phyloP scores from a whole-genome alignment of 371 early-diverging fungal genomes.

The Mortierella sp. region DNA sequence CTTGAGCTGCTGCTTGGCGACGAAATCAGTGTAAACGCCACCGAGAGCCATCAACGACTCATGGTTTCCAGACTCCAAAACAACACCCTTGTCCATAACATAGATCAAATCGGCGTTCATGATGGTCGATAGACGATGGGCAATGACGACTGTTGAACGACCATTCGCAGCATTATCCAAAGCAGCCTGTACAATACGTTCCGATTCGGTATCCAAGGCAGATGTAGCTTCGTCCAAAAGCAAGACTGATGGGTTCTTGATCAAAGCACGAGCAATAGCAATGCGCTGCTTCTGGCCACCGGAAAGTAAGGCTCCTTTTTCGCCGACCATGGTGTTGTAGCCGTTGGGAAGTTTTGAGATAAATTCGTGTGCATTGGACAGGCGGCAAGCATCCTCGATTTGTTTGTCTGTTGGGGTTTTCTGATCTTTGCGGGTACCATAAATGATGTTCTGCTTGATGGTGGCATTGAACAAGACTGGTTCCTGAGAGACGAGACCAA shows the following conservation, averaged over 20 bases:
- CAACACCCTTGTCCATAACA: constrained; percentile 75
- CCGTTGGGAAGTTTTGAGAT: constrained; percentile 78
- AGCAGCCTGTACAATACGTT: constrained; percentile 88
- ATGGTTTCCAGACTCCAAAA: constrained; percentile 80
- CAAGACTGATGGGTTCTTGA: constrained; percentile 85
- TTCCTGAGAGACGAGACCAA: constrained; percentile 91
- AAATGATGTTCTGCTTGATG: constrained; percentile 82
- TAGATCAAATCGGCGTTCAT: constrained; percentile 87
- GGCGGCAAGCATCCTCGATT: constrained; percentile 66
- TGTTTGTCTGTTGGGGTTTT: constrained; percentile 54
- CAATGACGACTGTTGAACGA: constrained; percentile 72
- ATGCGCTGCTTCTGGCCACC: constrained; percentile 92
- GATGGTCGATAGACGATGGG: constrained; percentile 80
- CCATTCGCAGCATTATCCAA: constrained; percentile 78
- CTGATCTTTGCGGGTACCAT: constrained; percentile 66
- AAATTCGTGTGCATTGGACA: constrained; percentile 83
- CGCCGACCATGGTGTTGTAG: constrained; percentile 84
- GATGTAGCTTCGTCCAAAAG: constrained; percentile 96
- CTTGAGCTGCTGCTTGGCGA: constrained; percentile 52
- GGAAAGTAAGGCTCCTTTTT: constrained; percentile 77
- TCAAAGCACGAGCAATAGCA: constrained; percentile 89
- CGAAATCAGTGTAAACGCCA: constrained; percentile 64
- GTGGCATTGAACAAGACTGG: constrained; percentile 89
- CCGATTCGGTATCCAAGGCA: constrained; percentile 89
- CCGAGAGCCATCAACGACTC: constrained; percentile 61